phyloP scores from a whole-genome alignment of 176 grass and related monocot genomes.

The Bothriochloa decipiens region DNA sequence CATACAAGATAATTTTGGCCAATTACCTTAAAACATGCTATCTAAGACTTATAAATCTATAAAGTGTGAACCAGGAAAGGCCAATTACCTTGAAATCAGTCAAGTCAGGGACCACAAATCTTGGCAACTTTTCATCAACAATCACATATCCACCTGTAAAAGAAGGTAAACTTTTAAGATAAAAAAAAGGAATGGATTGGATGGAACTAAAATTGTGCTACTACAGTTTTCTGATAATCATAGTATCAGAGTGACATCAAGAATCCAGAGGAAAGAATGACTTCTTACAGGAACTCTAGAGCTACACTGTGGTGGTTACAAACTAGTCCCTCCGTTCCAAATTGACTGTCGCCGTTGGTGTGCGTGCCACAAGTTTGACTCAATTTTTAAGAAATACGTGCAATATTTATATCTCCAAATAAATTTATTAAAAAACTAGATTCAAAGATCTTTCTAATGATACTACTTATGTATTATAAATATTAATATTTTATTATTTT shows the following conservation, averaged over 20 bases:
- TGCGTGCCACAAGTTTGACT: no score
- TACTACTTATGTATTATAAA: no score
- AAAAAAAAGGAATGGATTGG: no score
- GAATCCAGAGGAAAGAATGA: background rate
- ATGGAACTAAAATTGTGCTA: background rate
- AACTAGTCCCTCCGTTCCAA: no score
- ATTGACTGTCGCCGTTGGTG: no score
- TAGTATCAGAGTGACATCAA: background rate
- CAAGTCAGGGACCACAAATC: constrained; percentile 85
- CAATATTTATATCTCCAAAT: no score
- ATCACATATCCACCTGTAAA: constrained; percentile 91
- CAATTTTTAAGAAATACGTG: no score
- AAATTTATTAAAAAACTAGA: no score
- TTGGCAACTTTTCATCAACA: constrained; percentile 85
- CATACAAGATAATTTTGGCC: no score
- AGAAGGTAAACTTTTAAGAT: background rate
- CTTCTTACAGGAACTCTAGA: background rate
- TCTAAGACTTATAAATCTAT: background rate
- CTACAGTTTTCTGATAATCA: constrained; percentile 2
- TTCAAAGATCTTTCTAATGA: no score
- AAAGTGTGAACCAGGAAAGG: background rate
- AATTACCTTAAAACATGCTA: background rate
- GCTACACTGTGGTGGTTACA: background rate
- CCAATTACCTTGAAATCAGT: constrained; percentile 83
- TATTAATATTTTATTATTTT: no score